phyloP scores from a whole-genome alignment of 2,329 filamentous ascomycete species.

The Davidsoniella virescens region DNA sequence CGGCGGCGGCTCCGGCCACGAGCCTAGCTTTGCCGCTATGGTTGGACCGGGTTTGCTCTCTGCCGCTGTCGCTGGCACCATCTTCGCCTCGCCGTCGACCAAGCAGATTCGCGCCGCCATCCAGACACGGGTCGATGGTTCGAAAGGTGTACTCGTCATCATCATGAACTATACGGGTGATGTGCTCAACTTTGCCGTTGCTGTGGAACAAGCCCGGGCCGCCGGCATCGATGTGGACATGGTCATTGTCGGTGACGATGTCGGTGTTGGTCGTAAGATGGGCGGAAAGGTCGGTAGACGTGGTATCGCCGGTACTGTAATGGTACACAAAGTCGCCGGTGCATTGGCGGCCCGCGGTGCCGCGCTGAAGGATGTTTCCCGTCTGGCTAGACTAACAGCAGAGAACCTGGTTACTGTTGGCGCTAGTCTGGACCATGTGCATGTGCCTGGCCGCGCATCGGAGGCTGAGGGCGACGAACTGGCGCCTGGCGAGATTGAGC shows the following conservation, averaged over 20 bases:
- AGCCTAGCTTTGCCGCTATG: conserved; percentile 74
- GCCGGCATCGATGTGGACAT: conserved; percentile 66
- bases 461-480: conserved; percentile 36
- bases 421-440: conserved; percentile 76
- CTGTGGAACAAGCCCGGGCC: conserved; percentile 78
- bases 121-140: conserved; percentile 51
- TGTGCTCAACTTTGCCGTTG: conserved; percentile 85
- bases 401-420: conserved; percentile 73
- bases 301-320: conserved; percentile 78
- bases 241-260: conserved; percentile 84
- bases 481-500: conserved; percentile 38
- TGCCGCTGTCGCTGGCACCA: conserved; percentile 71
- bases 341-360: conserved; percentile 60
- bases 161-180: conserved; percentile 93
- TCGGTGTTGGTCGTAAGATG: conserved; percentile 65
- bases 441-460: conserved; percentile 60
- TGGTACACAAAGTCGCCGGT: conserved; percentile 82
- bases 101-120: conserved; percentile 71
- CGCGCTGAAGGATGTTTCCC: conserved; percentile 52
- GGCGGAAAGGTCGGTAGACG: conserved; percentile 84
- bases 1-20: conserved; percentile 79
- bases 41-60: conserved; percentile 69
- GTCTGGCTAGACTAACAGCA: conserved; percentile 53
- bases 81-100: conserved; percentile 67
- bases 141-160: conserved; percentile 67